These are phyloP conservation scores for Licmophora abbreviata DNA, from an alignment of 108 stramenopile species.

Conservation along the genomic window DNA sequence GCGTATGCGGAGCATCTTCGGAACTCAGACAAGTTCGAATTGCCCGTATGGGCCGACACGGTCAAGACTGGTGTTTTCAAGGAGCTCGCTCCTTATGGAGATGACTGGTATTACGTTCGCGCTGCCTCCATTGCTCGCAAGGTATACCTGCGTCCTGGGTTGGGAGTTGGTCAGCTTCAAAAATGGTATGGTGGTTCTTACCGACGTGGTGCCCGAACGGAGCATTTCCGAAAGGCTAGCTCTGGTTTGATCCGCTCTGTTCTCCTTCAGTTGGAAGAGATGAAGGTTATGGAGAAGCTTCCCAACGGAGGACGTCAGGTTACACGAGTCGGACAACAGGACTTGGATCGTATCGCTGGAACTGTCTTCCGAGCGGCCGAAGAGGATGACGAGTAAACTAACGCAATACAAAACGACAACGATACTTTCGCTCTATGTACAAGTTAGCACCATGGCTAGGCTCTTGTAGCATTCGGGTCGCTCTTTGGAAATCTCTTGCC, in stretches of 20 bases:
- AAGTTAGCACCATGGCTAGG: neutral
- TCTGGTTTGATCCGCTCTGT: slow-evolving; percentile 93
- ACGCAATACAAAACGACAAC: neutral
- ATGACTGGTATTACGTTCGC: slow-evolving; percentile 99
- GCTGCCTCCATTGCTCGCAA: slow-evolving; percentile 98
- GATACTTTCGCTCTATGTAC: neutral
- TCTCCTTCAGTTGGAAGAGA: slow-evolving; percentile 89
- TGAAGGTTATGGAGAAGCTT: slow-evolving; percentile 90
- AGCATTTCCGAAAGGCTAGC: slow-evolving; percentile 91
- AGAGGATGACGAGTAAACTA: slow-evolving; percentile 33
- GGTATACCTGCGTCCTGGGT: slow-evolving; percentile 95
- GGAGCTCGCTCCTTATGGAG: slow-evolving; percentile 97
- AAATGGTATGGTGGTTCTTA: slow-evolving; percentile 96
- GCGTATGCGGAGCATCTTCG: slow-evolving; percentile 98
- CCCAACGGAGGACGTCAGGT: slow-evolving; percentile 75
- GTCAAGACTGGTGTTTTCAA: slow-evolving; percentile 97
- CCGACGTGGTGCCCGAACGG: slow-evolving; percentile 84
- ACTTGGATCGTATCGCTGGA: slow-evolving; percentile 98
- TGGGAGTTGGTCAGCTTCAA: slow-evolving; percentile 93
- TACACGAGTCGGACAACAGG: slow-evolving; percentile 95
- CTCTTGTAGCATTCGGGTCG: neutral
- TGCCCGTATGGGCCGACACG: slow-evolving; percentile 96
- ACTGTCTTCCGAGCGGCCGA: slow-evolving; percentile 72
- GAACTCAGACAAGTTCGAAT: slow-evolving; percentile 96
- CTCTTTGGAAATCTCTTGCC: too few species aligned